Evolutionary conservation across 2,329 filamentous ascomycete genomes (phyloP).

Genomic region (Cordyceps militaris): DNA sequence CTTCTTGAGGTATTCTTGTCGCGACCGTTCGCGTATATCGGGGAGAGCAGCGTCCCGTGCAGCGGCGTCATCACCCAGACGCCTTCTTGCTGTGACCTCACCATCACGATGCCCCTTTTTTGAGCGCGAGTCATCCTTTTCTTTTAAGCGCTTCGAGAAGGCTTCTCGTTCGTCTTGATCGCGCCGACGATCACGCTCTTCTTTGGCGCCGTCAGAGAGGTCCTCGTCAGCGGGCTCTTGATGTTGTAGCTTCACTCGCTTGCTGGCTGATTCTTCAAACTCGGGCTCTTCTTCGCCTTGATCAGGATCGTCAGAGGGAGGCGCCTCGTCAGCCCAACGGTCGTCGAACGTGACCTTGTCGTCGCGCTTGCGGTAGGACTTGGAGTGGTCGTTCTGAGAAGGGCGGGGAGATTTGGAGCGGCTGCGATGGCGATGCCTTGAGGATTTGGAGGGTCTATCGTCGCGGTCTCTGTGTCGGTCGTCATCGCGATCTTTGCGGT

Average conservation of each 20-base stretch:
- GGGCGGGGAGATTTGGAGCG: slow-evolving; percentile 28
- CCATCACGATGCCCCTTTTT: slow-evolving; percentile 60
- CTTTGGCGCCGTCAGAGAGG: slow-evolving; percentile 52
- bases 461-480: slow-evolving; percentile 15
- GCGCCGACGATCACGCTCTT: slow-evolving; percentile 51
- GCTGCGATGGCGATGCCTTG: slow-evolving; percentile 20
- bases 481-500: slow-evolving; percentile 19
- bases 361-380: slow-evolving; percentile 36
- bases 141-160: slow-evolving; percentile 67
- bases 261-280: slow-evolving; percentile 62
- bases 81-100: slow-evolving; percentile 49
- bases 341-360: slow-evolving; percentile 57
- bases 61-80: slow-evolving; percentile 46
- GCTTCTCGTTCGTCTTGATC: slow-evolving; percentile 73
- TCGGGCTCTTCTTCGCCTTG: slow-evolving; percentile 46
- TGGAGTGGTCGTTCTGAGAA: slow-evolving; percentile 28
- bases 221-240: slow-evolving; percentile 40
- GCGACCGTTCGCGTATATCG: slow-evolving; percentile 73
- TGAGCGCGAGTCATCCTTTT: slow-evolving; percentile 62
- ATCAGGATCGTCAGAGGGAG: slow-evolving; percentile 34
- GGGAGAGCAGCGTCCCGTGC: slow-evolving; percentile 66
- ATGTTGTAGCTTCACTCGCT: slow-evolving; percentile 60
- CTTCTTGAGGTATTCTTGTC: slow-evolving; percentile 92
- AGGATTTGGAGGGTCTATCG: slow-evolving; percentile 18
- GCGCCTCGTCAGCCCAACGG: slow-evolving; percentile 75